A percentile compares a stretch with the other conserved stretches of the same genome.
These are phyloP conservation scores for Gaultheria prostrata DNA, from an alignment of 148 eudicot species.

Conservation along the genomic window DNA sequence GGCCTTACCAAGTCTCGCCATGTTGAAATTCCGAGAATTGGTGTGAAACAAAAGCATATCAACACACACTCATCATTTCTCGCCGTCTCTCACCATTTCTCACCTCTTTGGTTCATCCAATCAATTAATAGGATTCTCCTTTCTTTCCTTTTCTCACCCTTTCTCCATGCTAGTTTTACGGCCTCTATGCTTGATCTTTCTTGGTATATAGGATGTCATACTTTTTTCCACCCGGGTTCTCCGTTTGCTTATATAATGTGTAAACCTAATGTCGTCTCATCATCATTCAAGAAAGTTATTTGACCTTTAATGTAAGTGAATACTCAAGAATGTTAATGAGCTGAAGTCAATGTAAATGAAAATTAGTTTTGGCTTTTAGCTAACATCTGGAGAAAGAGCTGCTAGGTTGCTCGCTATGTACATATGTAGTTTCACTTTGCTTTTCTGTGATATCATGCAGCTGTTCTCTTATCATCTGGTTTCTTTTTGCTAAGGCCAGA, in stretches of 20 bases:
- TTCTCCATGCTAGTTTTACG: not conserved
- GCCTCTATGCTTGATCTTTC: not conserved
- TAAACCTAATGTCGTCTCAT: not conserved
- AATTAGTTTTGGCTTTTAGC: not conserved
- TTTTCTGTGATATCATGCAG: too few relatives aligned
- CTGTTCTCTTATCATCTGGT: too few relatives aligned
- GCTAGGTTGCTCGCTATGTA: not conserved
- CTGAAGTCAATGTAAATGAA: not conserved
- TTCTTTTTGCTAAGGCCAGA: too few relatives aligned
- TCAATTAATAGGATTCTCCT: too few relatives aligned
- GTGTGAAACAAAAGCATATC: too few relatives aligned
- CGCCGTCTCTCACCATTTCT: too few relatives aligned
- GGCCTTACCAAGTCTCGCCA: too few relatives aligned
- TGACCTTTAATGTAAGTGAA: not conserved
- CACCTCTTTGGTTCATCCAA: too few relatives aligned
- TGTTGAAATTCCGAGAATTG: too few relatives aligned
- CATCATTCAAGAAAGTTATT: not conserved
- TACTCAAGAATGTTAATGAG: not conserved
- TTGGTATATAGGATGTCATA: not conserved
- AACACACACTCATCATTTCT: too few relatives aligned
- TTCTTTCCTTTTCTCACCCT: too few relatives aligned
- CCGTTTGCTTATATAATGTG: not conserved
- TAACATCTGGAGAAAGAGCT: slow-evolving; percentile 1
- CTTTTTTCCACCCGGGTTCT: not conserved
- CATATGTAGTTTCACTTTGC: too few relatives aligned